phyloP scores from a whole-genome alignment of 2,329 filamentous ascomycete genomes.

The Colletotrichum incanum region DNA sequence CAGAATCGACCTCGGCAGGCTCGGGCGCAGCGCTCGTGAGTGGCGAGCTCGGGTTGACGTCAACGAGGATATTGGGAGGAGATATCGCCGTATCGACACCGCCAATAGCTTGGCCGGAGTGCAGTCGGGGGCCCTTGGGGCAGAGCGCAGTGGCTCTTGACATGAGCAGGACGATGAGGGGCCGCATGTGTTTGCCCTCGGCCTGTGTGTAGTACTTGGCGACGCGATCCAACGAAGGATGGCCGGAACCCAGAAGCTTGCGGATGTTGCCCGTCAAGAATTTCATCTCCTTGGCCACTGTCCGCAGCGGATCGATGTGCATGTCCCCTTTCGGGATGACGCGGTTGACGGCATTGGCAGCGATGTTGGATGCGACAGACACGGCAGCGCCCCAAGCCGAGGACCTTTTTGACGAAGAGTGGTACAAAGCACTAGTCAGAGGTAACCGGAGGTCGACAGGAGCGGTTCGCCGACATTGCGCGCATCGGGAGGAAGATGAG shows the following conservation, averaged over 20 bases:
- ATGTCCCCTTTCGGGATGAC: conserved; percentile 74
- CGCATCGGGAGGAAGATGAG: conserved; percentile 48
- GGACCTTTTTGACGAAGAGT: conserved; percentile 61
- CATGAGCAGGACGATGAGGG: conserved; percentile 96
- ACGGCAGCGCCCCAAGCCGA: conserved; percentile 86
- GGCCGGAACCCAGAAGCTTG: conserved; percentile 92
- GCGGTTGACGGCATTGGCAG: conserved; percentile 76
- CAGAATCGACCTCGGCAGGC: conserved; percentile 61
- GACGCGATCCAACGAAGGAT: conserved; percentile 93
- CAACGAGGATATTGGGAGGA: conserved; percentile 75
- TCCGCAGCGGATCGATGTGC: conserved; percentile 87
- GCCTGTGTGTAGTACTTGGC: conserved; percentile 98
- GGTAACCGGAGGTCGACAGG: conserved; percentile 53
- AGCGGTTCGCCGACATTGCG: conserved; percentile 55
- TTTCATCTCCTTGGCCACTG: conserved; percentile 97
- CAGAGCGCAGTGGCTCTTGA: conserved; percentile 90
- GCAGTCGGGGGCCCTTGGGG: conserved; percentile 68
- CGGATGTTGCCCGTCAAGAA: conserved; percentile 94
- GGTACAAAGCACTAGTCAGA: conserved; percentile 56
- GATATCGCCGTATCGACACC: conserved; percentile 71
- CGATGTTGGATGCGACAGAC: conserved; percentile 78
- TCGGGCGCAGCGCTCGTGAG: conserved; percentile 61
- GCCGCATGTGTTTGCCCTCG: conserved; percentile 96
- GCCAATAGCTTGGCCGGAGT: conserved; percentile 58
- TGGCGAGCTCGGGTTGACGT: conserved; percentile 81